These are phyloP conservation scores for Actinidia arguta DNA, from an alignment of 179 eudicot genomes.

Conservation along the genomic window DNA sequence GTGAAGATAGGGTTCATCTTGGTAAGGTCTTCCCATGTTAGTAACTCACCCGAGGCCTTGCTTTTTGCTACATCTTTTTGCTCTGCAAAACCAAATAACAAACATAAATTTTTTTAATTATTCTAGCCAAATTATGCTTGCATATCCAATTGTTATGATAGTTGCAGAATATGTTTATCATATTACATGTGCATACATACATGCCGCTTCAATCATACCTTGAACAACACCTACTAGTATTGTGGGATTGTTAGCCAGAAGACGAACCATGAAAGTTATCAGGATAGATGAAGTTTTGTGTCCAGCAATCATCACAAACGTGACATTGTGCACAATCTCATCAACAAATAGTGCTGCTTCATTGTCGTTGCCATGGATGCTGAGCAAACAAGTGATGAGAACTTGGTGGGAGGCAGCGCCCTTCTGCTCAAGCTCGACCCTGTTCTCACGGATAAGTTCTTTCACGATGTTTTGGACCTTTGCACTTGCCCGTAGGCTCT, in stretches of 20 bases:
- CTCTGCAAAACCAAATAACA: slow-evolving; percentile 30
- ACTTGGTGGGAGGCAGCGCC: slow-evolving; percentile 33
- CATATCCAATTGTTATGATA: no score
- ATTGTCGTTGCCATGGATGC: slow-evolving; percentile 24
- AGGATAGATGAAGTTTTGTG: slow-evolving; percentile 44
- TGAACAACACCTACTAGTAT: slow-evolving; percentile 31
- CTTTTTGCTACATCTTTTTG: slow-evolving; percentile 46
- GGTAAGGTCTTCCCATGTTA: slow-evolving; percentile 53
- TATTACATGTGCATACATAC: no score
- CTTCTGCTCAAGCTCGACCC: slow-evolving; percentile 28
- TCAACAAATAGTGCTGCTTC: slow-evolving; percentile 27
- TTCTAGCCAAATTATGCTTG: no score
- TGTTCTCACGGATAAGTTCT: slow-evolving; percentile 33
- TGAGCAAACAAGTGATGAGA: slow-evolving; percentile 40
- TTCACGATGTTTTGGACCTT: slow-evolving; percentile 28
- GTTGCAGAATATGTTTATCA: no score
- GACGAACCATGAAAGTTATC: slow-evolving; percentile 35
- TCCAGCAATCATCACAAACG: slow-evolving; percentile 44
- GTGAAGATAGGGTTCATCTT: slow-evolving; percentile 53
- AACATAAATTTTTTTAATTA: no score
- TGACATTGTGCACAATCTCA: slow-evolving; percentile 41
- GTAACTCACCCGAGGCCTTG: slow-evolving; percentile 31
- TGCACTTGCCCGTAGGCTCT: slow-evolving; percentile 37
- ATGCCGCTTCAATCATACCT: no score
- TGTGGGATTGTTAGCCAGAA: slow-evolving; percentile 26